Percentiles rank a stretch among this genome's conserved stretches.
Evolutionary conservation across 108 stramenopile species (phyloP).

Genomic region (Stephanodiscus triporus): DNA sequence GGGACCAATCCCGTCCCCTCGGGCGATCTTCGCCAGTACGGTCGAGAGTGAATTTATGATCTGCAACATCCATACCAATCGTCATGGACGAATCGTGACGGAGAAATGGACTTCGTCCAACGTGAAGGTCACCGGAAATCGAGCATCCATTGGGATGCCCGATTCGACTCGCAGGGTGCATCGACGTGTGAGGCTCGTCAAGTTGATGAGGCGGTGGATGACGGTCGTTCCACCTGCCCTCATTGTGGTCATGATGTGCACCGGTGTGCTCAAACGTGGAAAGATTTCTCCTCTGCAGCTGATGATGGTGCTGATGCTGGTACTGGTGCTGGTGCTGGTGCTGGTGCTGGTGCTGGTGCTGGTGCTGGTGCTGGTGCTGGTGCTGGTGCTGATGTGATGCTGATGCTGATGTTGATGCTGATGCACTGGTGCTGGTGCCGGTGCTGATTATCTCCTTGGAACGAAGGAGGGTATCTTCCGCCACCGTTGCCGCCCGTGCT

Average conservation of each 20-base stretch:
- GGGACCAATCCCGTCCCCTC: no score
- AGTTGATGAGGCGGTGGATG: background rate
- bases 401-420: no score
- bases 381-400: no score
- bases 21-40: no score
- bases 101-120: background rate
- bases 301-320: no score
- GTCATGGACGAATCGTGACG: background rate
- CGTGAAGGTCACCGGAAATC: background rate
- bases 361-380: no score
- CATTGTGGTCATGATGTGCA: background rate
- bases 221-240: background rate
- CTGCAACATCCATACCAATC: background rate
- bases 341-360: no score
- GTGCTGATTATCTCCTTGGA: background rate
- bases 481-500: background rate
- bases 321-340: no score
- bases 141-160: background rate
- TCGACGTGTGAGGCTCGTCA: background rate
- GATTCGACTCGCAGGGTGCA: background rate
- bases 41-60: background rate
- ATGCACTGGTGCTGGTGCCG: no score
- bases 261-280: background rate
- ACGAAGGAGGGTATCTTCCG: background rate
- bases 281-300: background rate